Base-by-base conservation (phyloP, 2,329 filamentous ascomycete species). In the Aspergillus thermomutatus region DNA sequence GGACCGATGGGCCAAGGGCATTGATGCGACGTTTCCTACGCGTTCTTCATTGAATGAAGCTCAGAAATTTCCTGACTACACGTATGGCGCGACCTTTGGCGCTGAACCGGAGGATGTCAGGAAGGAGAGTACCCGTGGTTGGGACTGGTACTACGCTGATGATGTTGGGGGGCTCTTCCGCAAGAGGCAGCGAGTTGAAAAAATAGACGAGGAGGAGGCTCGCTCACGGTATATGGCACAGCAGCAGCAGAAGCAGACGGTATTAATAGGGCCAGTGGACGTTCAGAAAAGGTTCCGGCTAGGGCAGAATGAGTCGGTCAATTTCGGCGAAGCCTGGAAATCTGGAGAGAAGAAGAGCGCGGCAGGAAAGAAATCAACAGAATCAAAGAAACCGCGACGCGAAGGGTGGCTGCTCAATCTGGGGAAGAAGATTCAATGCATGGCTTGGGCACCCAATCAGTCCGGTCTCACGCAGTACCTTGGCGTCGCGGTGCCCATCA, bases 341-440 rank as follows among this genome's bases (percentile, higher is more conserved):
- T 60, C 25, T 25, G 41, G 2, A 47, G 40, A 17, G 41, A 54
- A 48, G 17, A 47, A 46, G 45, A 43, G 21, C 19, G 27, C 47
- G 14, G 49, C 27, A 58, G 56, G 57, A 26, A 48, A 53, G 47
- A 25, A 27, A 40, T n/a, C 52, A 28, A 27, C 52, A 37, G 53
- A 50, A 45, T 28, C 62, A 61, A 56, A 55, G 31, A 64, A 61
- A 40, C 71, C 61, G 37, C 69, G 63, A 43, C 72, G 73, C 10
- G 68, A 78, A 61, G 77, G 76, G 1, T 87, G 83, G 81, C 65
- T 87, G 2, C 63, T 87, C 48, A 84, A 85, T 64, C 56, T 85
- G 21, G 84, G 83, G 3, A 75, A 75, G 1, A 80, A 77, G 50
- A 69, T 86, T 8, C 79, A 83, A 59, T 80, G 79, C 60, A 56